Base-by-base conservation (phyloP, 805 yeast species). In the Scheffersomyces stipitis region DNA sequence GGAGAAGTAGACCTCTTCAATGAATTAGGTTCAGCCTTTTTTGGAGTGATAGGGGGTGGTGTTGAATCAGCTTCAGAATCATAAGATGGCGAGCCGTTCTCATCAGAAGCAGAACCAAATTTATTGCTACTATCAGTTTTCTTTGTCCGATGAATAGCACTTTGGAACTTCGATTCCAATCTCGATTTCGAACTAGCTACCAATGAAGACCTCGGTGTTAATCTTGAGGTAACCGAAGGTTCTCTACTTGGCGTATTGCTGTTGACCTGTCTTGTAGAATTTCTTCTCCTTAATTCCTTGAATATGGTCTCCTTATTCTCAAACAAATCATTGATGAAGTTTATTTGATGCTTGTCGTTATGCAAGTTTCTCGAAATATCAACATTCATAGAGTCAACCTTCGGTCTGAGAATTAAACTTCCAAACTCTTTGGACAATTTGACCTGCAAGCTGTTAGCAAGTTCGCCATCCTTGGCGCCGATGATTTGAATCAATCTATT, bases 401-500 rank as follows among this genome's bases (percentile, higher is more conserved):
- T 62, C 22, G 85, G 83, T 35, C 84, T 65, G 40, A 81, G 56
- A 16, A 86, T 66, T 42, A 85, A 76, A 26, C 69, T 69, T 1
- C 86, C 81, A 49, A 86, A 77, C 47, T 83, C 89, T 42, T 77
- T 78, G 4, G 87, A 73, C 17, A 87, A 71, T n/a, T 66, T 64
- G 12, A 54, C 58, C 50, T 76, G 72, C 18, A 66, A 66, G 0
- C 58, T 54, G 0, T 68, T 31, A 5, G 69, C 60, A 41, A 61
- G 46, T 9, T 46, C 65, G 36, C 43, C 54, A 48, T 51, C 63
- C 56, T 54, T 75, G 45, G 55, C 69, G 54, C 73, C 76, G 60
- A 55, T 70, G 52, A 54, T 66, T 36, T 56, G 62, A 18, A 82
- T 74, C 38, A 87, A 62, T 31, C 95, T 69, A 35, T 74, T 72